Conservation (phyloP, 495 filamentous ascomycete genomes). For the Aspergillus heteromorphus region DNA sequence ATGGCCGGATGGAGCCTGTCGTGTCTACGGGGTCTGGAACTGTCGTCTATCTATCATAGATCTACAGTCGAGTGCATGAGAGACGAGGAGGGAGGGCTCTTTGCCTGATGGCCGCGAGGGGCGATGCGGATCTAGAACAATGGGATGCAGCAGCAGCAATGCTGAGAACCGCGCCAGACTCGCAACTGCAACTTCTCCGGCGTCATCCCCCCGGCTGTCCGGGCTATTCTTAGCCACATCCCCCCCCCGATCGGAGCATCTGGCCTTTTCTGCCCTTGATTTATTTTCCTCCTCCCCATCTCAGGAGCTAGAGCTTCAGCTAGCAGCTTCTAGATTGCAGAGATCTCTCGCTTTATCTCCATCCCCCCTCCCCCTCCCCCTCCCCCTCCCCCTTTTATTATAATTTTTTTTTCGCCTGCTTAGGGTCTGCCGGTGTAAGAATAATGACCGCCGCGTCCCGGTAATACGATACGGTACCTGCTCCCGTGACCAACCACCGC, state of each 20-base stretch:
- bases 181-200: too few relatives aligned
- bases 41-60: too few relatives aligned
- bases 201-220: not conserved
- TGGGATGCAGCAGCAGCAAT: not conserved
- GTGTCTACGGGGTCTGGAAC: too few relatives aligned
- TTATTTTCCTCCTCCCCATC: not conserved
- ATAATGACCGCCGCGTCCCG: not conserved
- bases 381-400: too few relatives aligned
- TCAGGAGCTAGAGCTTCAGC: too few relatives aligned
- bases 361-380: too few relatives aligned
- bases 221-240: not conserved
- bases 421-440: not conserved
- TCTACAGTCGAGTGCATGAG: too few relatives aligned
- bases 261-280: not conserved
- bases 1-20: too few relatives aligned
- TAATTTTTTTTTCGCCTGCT: not conserved
- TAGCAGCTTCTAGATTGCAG: too few relatives aligned
- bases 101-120: not conserved
- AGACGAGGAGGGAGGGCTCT: too few relatives aligned
- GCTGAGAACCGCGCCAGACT: too few relatives aligned
- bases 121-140: not conserved
- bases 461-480: constrained; percentile 1
- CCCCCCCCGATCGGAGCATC: not conserved
- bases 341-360: too few relatives aligned
- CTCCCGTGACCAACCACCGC: constrained; percentile 1